phyloP scores from a whole-genome alignment of 2,329 filamentous ascomycete species.

The Penicillium sp. region DNA sequence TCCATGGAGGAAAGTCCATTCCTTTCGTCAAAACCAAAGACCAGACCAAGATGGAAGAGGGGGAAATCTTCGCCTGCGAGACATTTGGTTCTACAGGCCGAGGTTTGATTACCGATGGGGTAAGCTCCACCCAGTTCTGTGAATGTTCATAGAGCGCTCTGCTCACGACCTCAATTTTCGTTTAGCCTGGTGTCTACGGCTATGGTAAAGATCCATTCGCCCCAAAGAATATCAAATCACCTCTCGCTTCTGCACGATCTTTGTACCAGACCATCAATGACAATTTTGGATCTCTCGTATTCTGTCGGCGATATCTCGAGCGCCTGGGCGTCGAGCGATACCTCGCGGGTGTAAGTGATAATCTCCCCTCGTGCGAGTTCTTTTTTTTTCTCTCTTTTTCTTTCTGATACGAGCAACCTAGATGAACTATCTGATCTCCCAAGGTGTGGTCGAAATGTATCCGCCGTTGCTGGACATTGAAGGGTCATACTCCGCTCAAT shows the following conservation, averaged over 20 bases:
- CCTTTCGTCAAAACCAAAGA: constrained; percentile 49
- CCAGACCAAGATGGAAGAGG: constrained; percentile 53
- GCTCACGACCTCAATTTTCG: background rate
- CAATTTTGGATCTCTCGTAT: constrained; percentile 58
- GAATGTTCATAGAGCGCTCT: background rate
- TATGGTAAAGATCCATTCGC: constrained; percentile 44
- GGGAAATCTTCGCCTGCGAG: constrained; percentile 54
- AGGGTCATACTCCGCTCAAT: constrained; percentile 60
- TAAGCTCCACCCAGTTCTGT: constrained; percentile 18
- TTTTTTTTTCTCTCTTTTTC: background rate
- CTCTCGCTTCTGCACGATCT: constrained; percentile 50
- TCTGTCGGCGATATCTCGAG: constrained; percentile 58
- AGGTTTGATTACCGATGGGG: constrained; percentile 45
- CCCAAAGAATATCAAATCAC: constrained; percentile 26
- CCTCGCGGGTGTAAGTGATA: constrained; percentile 48
- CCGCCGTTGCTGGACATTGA: constrained; percentile 52
- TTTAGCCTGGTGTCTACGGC: constrained; percentile 47
- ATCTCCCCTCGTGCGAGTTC: no score
- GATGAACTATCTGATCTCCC: constrained; percentile 53
- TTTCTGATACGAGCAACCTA: constrained; percentile 19
- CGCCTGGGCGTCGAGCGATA: constrained; percentile 58
- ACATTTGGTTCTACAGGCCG: constrained; percentile 53
- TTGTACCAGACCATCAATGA: constrained; percentile 55
- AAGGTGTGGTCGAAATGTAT: constrained; percentile 54
- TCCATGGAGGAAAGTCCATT: constrained; percentile 53